phyloP scores from a whole-genome alignment of 164 flowering plant species.

The Cinnamomum micranthum region DNA sequence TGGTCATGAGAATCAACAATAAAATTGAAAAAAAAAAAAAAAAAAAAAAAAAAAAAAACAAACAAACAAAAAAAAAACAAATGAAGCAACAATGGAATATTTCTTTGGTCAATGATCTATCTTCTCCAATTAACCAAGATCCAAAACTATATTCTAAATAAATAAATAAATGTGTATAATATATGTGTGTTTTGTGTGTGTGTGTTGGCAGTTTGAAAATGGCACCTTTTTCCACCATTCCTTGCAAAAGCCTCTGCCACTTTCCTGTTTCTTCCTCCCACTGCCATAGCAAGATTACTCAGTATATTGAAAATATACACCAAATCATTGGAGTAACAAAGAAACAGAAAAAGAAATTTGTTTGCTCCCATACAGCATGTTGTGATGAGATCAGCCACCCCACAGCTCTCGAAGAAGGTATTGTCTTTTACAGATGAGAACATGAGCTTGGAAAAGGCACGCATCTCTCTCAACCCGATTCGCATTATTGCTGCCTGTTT shows the following conservation, averaged over 20 bases:
- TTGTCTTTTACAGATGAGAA: slow-evolving; percentile 78
- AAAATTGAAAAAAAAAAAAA: too few species aligned
- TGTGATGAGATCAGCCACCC: slow-evolving; percentile 94
- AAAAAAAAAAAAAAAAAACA: too few species aligned
- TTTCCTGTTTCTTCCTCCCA: slow-evolving; percentile 97
- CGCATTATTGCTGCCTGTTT: slow-evolving; percentile 94
- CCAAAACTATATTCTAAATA: neutral
- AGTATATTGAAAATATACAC: neutral
- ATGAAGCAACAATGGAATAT: neutral
- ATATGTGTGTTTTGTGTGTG: too few species aligned
- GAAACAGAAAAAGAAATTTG: neutral
- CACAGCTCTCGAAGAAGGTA: slow-evolving; percentile 98
- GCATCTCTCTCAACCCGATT: slow-evolving; percentile 93
- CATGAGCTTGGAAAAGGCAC: slow-evolving; percentile 79
- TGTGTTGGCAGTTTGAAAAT: neutral
- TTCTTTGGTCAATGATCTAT: neutral
- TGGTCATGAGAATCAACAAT: slow-evolving; percentile 18
- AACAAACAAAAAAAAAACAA: too few species aligned
- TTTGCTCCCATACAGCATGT: slow-evolving; percentile 72
- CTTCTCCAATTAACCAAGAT: neutral
- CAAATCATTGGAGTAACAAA: neutral
- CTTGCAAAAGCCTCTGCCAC: slow-evolving; percentile 94
- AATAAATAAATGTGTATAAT: neutral
- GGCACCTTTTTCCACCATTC: slow-evolving; percentile 82
- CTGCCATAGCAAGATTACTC: slow-evolving; percentile 31